Evolutionary conservation across 148 eudicot species (phyloP).

Genomic region (Talinum fruticosum): DNA sequence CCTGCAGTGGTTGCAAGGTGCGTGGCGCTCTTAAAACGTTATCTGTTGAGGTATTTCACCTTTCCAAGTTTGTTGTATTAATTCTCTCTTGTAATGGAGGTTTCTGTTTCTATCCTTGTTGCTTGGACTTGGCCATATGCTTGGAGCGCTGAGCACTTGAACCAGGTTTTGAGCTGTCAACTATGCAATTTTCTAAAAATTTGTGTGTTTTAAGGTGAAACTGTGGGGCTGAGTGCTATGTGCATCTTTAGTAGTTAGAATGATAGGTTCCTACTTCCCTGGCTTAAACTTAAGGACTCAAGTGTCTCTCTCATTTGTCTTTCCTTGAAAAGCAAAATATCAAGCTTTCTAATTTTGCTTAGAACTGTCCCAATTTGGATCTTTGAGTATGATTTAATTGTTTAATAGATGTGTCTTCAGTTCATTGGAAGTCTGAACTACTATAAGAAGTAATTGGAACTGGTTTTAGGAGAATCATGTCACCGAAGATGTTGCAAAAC

Average conservation of each 20-base stretch:
- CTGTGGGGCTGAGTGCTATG: too few species aligned
- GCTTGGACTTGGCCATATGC: neutral
- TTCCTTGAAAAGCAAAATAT: neutral
- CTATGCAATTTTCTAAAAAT: neutral
- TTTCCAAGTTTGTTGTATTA: constrained; percentile 1
- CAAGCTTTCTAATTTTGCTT: neutral
- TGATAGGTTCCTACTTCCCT: neutral
- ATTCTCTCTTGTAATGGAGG: neutral
- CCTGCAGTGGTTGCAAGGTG: constrained; percentile 97
- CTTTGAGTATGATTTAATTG: neutral
- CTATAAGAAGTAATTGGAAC: neutral
- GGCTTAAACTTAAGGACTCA: neutral
- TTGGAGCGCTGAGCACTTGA: neutral
- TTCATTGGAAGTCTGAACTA: neutral
- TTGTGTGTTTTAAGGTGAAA: too few species aligned
- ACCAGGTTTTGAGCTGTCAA: neutral
- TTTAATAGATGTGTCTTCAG: neutral
- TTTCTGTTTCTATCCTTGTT: neutral
- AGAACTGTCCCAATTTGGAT: neutral
- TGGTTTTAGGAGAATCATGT: neutral
- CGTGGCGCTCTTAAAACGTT: constrained; percentile 82
- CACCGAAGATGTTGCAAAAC: neutral
- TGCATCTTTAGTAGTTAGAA: neutral
- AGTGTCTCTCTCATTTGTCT: neutral
- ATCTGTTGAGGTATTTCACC: constrained; percentile 64